These are phyloP conservation scores for Candida mattraensis DNA, from an alignment of 805 yeast genomes.

Conservation along the genomic window DNA sequence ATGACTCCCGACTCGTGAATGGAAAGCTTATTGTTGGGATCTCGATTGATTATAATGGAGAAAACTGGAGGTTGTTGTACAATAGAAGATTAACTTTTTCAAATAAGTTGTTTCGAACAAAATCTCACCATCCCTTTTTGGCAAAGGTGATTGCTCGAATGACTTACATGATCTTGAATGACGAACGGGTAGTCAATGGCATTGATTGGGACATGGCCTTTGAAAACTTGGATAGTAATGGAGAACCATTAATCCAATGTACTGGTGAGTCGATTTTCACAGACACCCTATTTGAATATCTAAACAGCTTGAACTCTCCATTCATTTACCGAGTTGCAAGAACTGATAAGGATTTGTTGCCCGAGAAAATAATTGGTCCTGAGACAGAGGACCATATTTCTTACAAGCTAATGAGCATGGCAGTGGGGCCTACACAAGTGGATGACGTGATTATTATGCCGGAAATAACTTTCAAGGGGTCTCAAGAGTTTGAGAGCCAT, in stretches of 20 bases:
- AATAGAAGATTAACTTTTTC: slow-evolving; percentile 33
- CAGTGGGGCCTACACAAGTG: slow-evolving; percentile 33
- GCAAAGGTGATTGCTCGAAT: slow-evolving; percentile 33
- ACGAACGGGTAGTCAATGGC: slow-evolving; percentile 10
- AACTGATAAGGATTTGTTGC: slow-evolving; percentile 18
- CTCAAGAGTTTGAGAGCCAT: slow-evolving; percentile 12
- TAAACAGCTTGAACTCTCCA: slow-evolving; percentile 23
- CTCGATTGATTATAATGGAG: slow-evolving; percentile 32
- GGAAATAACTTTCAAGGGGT: slow-evolving; percentile 31
- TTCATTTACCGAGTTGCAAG: slow-evolving; percentile 26
- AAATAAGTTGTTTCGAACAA: slow-evolving; percentile 30
- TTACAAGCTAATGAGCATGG: slow-evolving; percentile 26
- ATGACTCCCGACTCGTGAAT: slow-evolving; percentile 23
- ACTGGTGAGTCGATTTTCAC: slow-evolving; percentile 34
- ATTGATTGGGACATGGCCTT: slow-evolving; percentile 31
- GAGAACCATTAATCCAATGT: slow-evolving; percentile 32
- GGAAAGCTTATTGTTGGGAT: slow-evolving; percentile 31
- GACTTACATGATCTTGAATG: slow-evolving; percentile 19
- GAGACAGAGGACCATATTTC: slow-evolving; percentile 22
- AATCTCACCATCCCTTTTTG: slow-evolving; percentile 36
- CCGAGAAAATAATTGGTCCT: slow-evolving; percentile 28
- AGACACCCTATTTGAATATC: slow-evolving; percentile 33
- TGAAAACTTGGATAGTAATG: slow-evolving; percentile 31
- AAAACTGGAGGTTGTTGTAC: slow-evolving; percentile 33
- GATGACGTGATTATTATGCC: slow-evolving; percentile 32